Base-by-base conservation (phyloP, 768 basidiomycete genomes). In the Russula foetens region DNA sequence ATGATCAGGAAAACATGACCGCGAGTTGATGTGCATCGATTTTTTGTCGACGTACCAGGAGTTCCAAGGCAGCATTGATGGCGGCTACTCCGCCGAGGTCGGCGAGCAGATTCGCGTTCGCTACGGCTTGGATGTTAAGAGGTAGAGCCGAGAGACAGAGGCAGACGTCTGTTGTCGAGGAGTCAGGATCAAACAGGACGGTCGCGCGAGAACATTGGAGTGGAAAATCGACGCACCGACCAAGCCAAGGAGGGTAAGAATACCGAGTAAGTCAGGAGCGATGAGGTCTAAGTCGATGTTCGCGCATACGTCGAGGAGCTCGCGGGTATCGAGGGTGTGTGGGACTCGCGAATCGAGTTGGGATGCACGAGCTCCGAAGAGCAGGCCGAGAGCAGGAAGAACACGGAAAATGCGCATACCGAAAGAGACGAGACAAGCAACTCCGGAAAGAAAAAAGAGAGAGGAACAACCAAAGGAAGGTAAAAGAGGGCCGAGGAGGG, bases 131-230 rank as follows among this genome's bases (percentile, higher is more conserved):
- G 1, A 79, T 54, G 63, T 76, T 75, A 29, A 55, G 57, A 0
- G 74, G 72, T 33, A 80, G 59, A 5, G 58, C 69, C 15, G 78
- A 77, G 12, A 77, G 35, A 60, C 80, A 81, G 33, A 79, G 65
- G 55, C 80, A 81, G 6, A 72, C 67, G 35, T 74, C 79, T n/a
- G n/a, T n/a, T 79, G 63, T 54, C 39, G 21, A 7, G 43, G 1
- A 12, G 29, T 45, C 41, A 23, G 14, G n/a, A n/a, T n/a, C n/a
- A 41, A 41, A 58, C 46, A 19, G 29, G 39, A 19, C 26, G 31
- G 3, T 15, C 31, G 19, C 7, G 48, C 9, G 17, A 21, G 21
- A 23, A 4, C 17, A n/a, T 48, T 56, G 21, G 41, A 24, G 12
- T 41, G 69, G 8, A n/a, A 11, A 19, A 5, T 43, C 24, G 38